These are phyloP conservation scores for Mycothermus thermophilus DNA, from an alignment of 495 filamentous ascomycete species.

Conservation along the genomic window DNA sequence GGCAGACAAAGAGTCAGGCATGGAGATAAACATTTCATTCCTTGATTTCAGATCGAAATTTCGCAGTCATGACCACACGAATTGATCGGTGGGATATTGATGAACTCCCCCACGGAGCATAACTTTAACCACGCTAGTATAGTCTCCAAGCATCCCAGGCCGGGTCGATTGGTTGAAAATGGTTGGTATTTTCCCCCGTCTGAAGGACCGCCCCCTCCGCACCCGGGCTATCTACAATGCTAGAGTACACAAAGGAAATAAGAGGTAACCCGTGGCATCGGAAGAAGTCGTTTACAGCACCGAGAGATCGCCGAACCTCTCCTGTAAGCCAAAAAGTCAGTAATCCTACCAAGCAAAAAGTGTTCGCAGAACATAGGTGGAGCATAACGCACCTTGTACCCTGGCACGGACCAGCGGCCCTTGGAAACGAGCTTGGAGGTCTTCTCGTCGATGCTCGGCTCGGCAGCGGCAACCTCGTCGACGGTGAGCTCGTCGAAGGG, in stretches of 20 bases:
- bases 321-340: slow-evolving; percentile 40
- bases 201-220: slow-evolving; percentile 8
- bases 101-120: no score
- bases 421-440: slow-evolving; percentile 83
- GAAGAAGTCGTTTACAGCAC: slow-evolving; percentile 52
- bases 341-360: no score
- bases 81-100: no score
- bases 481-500: slow-evolving; percentile 97
- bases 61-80: no score
- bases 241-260: slow-evolving; percentile 45
- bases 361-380: no score
- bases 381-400: slow-evolving; percentile 92
- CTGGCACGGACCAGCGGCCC: slow-evolving; percentile 92
- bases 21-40: no score
- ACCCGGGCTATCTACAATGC: slow-evolving; percentile 40
- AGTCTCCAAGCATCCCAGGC: no score
- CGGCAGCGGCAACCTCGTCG: slow-evolving; percentile 85
- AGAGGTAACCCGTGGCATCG: no score
- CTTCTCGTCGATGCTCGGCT: slow-evolving; percentile 92
- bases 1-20: no score
- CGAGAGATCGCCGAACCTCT: slow-evolving; percentile 96
- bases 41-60: no score
- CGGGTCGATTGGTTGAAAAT: slow-evolving; percentile 6
- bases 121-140: no score
- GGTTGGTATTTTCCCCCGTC: slow-evolving; percentile 20